These are phyloP conservation scores for Linnemannia zychae DNA, from an alignment of 192 early-diverging fungal genomes.

Conservation along the genomic window DNA sequence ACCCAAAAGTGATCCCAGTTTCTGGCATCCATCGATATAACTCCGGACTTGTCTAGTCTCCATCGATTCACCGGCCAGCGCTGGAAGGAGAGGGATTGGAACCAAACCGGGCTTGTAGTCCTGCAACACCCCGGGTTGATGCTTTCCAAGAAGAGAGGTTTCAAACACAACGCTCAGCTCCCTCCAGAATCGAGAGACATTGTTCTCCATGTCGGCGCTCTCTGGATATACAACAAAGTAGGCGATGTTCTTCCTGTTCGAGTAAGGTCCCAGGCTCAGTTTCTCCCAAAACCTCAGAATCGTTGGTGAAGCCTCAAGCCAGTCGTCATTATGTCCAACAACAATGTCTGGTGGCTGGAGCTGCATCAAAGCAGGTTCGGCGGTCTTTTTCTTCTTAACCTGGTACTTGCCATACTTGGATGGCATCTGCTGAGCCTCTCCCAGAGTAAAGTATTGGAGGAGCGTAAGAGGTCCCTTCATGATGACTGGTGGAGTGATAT, in stretches of 20 bases:
- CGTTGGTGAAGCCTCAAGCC: conserved; percentile 64
- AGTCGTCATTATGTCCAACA: conserved; percentile 65
- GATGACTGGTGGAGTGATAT: conserved; percentile 54
- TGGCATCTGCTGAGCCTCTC: conserved; percentile 64
- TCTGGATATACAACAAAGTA: conserved; percentile 69
- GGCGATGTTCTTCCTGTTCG: conserved; percentile 61
- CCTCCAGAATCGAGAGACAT: conserved; percentile 57
- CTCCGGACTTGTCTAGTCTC: conserved; percentile 60
- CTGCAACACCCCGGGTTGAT: conserved; percentile 58
- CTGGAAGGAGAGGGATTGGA: conserved; percentile 58
- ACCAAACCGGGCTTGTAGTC: conserved; percentile 60
- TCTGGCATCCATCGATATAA: conserved; percentile 62
- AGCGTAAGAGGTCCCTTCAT: conserved; percentile 46
- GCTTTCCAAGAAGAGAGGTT: conserved; percentile 60
- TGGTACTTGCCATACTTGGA: conserved; percentile 70
- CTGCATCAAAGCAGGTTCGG: conserved; percentile 59
- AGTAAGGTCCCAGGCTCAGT: conserved; percentile 66
- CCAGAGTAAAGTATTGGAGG: conserved; percentile 33
- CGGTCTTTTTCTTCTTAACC: conserved; percentile 62
- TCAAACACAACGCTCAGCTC: conserved; percentile 64
- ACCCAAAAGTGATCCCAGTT: conserved; percentile 59
- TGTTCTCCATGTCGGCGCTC: conserved; percentile 51
- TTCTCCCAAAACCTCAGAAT: conserved; percentile 71
- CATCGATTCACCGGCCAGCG: conserved; percentile 44
- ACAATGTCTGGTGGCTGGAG: conserved; percentile 65